phyloP scores from a whole-genome alignment of 2,329 filamentous ascomycete genomes.

The Pseudogymnoascus sp. region DNA sequence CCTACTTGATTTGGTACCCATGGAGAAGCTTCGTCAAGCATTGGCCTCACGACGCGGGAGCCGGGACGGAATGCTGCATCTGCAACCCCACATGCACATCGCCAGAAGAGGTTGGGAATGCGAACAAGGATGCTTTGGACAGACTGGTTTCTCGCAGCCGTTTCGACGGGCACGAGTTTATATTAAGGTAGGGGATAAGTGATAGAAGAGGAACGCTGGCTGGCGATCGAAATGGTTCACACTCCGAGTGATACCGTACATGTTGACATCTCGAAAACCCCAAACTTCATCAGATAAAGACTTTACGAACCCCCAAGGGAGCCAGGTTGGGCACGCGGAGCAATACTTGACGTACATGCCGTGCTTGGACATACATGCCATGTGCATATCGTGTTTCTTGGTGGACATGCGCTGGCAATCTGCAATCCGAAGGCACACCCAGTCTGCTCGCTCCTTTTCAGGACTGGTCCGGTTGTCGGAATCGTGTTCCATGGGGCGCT shows the following conservation, averaged over 20 bases:
- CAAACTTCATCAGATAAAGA: not conserved
- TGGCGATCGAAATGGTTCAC: not conserved
- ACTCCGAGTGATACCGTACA: not conserved
- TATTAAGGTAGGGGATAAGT: conserved; percentile 4
- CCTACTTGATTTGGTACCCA: not conserved
- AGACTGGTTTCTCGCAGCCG: not conserved
- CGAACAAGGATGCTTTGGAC: not conserved
- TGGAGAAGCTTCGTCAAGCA: conserved; percentile 6
- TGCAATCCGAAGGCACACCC: not conserved
- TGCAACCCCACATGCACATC: conserved; percentile 7
- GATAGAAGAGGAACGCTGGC: not conserved
- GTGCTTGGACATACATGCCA: conserved; percentile 4
- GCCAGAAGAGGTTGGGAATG: not conserved
- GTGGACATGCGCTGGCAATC: conserved; percentile 3
- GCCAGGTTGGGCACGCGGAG: not conserved
- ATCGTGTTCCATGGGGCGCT: not conserved
- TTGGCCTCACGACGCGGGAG: conserved; percentile 2
- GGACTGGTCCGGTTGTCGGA: not conserved
- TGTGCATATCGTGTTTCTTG: conserved; percentile 4
- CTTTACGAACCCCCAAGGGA: not conserved
- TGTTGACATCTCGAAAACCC: conserved; percentile 4
- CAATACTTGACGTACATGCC: not conserved
- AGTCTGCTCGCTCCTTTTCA: not conserved
- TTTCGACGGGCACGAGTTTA: conserved; percentile 3
- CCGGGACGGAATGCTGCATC: conserved; percentile 6